phyloP scores from a whole-genome alignment of 257 asterid genomes.

The Lycium ferocissimum region DNA sequence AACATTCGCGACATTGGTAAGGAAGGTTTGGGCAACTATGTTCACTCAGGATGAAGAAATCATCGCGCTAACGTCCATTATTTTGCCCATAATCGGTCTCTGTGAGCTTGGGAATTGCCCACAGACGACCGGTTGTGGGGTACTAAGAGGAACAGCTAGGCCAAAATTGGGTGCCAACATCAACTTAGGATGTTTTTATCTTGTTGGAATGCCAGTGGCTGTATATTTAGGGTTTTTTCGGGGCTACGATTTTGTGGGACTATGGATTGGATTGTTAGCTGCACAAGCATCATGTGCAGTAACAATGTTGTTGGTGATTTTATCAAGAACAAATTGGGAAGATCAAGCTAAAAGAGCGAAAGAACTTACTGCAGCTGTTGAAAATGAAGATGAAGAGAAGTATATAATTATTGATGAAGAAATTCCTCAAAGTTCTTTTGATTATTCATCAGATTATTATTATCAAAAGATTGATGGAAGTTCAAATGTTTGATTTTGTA shows the following conservation, averaged over 20 bases:
- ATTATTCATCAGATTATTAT: conserved; percentile 34
- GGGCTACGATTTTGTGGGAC: conserved; percentile 52
- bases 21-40: conserved; percentile 58
- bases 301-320: conserved; percentile 51
- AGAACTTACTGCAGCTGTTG: conserved; percentile 48
- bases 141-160: conserved; percentile 62
- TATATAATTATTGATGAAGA: conserved; percentile 36
- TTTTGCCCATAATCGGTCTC: conserved; percentile 62
- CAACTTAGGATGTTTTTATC: conserved; percentile 63
- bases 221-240: conserved; percentile 47
- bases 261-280: conserved; percentile 68
- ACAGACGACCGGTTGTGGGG: conserved; percentile 67
- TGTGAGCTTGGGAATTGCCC: conserved; percentile 81
- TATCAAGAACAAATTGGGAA: conserved; percentile 63
- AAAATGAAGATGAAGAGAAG: conserved; percentile 31
- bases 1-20: conserved; percentile 43
- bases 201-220: conserved; percentile 68
- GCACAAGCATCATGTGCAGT: conserved; percentile 61
- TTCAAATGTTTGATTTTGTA: conserved; percentile 16
- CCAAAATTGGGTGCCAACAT: conserved; percentile 63
- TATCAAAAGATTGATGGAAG: conserved; percentile 1
- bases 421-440: conserved; percentile 40
- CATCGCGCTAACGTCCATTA: conserved; percentile 43
- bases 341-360: conserved; percentile 52
- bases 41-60: conserved; percentile 62